Base-by-base conservation (phyloP, 2,329 filamentous ascomycete species). In the Kalmusia sp. region DNA sequence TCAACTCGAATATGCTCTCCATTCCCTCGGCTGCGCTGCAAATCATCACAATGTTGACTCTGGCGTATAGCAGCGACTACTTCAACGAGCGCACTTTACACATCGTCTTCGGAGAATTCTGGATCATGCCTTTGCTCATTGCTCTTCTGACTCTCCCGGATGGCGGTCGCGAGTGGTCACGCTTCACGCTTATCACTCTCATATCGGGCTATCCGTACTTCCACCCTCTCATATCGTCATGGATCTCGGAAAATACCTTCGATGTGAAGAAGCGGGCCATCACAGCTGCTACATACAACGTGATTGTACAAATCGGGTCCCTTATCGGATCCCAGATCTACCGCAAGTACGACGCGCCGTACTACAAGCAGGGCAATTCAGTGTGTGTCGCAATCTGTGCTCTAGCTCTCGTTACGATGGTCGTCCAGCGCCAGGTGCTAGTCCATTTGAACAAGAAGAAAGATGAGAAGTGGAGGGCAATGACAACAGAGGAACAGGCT, bases 281-380 rank as follows among this genome's bases (percentile, higher is more conserved):
- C 1, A 84, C 84, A 0, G 82, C 84, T 0, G 86, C 84, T 0
- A 72, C 85, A n/a, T 88, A 88, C 70, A 88, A 88, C 63, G 76
- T 79, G 57, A 68, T 67, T 27, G 75, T 78, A 11, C 77, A 79
- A 44, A 62, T 71, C 6, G 73, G 70, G 4, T 74, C 69, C 24
- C 69, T 79, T 49, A 72, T 77, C 50, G 69, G 71, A 8, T 64
- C 62, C 34, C 63, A 69, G 15, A 82, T 85, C 41, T 85, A 85
- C 64, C 73, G 78, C 7, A 77, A 80, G 12, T 74, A 81, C 46
- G 84, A 87, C 58, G 78, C 79, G 49, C 84, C 83, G 0, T 68
- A 79, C 2, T 85, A 86, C 55, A 76, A 74, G 15, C 75, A 76
- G 0, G 84, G 84, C 1, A 85, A 87, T 56, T 75, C 70, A 14